phyloP scores from a whole-genome alignment of 2,329 filamentous ascomycete genomes.

The Drechslerella dactyloides region DNA sequence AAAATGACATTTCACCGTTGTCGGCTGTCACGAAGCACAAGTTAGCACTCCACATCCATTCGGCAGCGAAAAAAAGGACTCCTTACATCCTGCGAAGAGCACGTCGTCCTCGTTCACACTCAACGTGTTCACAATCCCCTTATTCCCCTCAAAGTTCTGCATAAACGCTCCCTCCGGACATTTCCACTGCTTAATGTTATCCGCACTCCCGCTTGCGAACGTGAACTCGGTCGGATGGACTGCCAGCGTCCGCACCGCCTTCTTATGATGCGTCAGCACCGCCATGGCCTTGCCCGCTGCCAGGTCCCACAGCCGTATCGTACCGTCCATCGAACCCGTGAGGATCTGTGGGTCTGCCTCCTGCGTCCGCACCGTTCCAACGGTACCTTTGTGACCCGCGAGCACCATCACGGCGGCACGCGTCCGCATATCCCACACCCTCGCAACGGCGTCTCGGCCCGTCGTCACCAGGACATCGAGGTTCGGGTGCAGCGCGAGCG shows the following conservation, averaged over 20 bases:
- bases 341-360: conserved; percentile 97
- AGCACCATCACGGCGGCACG: conserved; percentile 94
- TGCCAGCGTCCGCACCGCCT: conserved; percentile 84
- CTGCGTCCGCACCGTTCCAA: conserved; percentile 88
- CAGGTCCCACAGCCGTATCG: conserved; percentile 91
- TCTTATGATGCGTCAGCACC: conserved; percentile 97
- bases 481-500: conserved; percentile 88
- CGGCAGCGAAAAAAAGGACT: conserved; percentile 22
- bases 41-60: neutral
- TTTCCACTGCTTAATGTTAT: conserved; percentile 99
- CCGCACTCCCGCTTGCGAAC: conserved; percentile 88
- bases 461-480: conserved; percentile 94
- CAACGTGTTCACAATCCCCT: conserved; percentile 92
- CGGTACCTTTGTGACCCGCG: conserved; percentile 85
- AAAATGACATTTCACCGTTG: conserved; percentile 95
- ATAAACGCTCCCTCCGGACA: conserved; percentile 97
- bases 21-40: conserved; percentile 63
- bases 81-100: conserved; percentile 81
- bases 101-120: conserved; percentile 94
- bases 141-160: conserved; percentile 98
- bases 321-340: conserved; percentile 87
- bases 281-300: conserved; percentile 96
- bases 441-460: conserved; percentile 88
- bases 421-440: conserved; percentile 99
- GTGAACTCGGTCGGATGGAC: conserved; percentile 93